These are phyloP conservation scores for Ulota crispa DNA, from an alignment of 225 moss, liverwort and hornwort genomes.

Conservation along the genomic window DNA sequence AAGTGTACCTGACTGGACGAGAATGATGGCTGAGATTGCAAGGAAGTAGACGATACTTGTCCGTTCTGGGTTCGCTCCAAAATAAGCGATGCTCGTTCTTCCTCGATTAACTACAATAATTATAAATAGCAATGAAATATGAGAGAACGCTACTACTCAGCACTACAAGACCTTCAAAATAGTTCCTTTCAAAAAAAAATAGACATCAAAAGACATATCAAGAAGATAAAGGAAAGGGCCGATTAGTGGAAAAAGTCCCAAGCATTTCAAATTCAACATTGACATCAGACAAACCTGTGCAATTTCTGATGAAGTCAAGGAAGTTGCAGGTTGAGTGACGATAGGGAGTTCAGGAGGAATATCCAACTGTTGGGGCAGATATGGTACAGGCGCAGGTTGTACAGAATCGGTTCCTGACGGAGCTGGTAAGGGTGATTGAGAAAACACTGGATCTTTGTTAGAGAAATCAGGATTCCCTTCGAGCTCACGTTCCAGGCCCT, in stretches of 20 bases:
- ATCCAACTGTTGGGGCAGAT: constrained; percentile 50
- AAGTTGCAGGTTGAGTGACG: constrained; percentile 29
- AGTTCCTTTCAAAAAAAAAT: background rate
- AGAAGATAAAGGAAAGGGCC: background rate
- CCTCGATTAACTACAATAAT: constrained; percentile 43
- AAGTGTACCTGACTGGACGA: constrained; percentile 70
- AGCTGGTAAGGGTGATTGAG: constrained; percentile 54
- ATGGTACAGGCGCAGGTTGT: constrained; percentile 34
- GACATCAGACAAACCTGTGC: constrained; percentile 50
- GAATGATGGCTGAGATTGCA: constrained; percentile 62
- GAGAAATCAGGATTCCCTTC: constrained; percentile 98
- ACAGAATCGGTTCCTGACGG: constrained; percentile 37
- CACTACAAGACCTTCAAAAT: background rate
- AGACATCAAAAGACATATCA: background rate
- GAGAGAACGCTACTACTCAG: background rate
- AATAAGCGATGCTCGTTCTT: constrained; percentile 45
- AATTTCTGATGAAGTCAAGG: no score
- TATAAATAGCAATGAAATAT: background rate
- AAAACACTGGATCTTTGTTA: constrained; percentile 68
- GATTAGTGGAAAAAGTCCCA: background rate
- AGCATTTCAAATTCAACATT: background rate
- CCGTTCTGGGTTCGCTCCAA: constrained; percentile 43
- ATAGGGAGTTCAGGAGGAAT: constrained; percentile 45
- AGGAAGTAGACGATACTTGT: constrained; percentile 34
- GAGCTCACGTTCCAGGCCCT: constrained; percentile 72